Conservation (phyloP, 1,284 basidiomycete genomes). For the Microbotryum scabiosae region DNA sequence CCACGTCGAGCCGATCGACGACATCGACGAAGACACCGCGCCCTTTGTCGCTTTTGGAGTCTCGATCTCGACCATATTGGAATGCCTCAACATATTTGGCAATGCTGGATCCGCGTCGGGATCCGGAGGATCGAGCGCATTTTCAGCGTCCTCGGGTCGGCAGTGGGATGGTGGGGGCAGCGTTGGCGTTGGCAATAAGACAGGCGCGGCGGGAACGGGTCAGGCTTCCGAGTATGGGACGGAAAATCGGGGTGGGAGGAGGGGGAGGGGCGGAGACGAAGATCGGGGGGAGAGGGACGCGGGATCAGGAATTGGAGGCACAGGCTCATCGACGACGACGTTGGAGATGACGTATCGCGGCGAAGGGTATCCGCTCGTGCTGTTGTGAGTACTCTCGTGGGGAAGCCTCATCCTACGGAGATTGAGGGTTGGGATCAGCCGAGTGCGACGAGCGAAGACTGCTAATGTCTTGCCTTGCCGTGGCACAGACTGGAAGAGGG, state of each 20-base stretch:
- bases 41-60: slow-evolving; percentile 58
- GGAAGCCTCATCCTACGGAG: not conserved
- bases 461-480: not conserved
- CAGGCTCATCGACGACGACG: slow-evolving; percentile 48
- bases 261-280: slow-evolving; percentile 6
- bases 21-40: slow-evolving; percentile 38
- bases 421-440: too few relatives aligned
- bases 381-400: slow-evolving; percentile 56
- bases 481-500: slow-evolving; percentile 64
- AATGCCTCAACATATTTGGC: slow-evolving; percentile 86
- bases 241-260: slow-evolving; percentile 8
- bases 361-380: slow-evolving; percentile 67
- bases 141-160: too few relatives aligned
- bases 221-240: slow-evolving; percentile 9
- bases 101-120: slow-evolving; percentile 49
- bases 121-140: not conserved
- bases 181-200: not conserved
- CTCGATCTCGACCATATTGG: slow-evolving; percentile 68
- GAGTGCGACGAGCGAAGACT: too few relatives aligned
- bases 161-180: slow-evolving; percentile 2
- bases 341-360: slow-evolving; percentile 79
- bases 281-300: slow-evolving; percentile 25
- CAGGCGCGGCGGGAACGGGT: slow-evolving; percentile 22
- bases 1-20: slow-evolving; percentile 29
- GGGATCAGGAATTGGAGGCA: slow-evolving; percentile 21